Base-by-base conservation (phyloP, 805 yeast genomes). In the Huiozyma naganishii region DNA sequence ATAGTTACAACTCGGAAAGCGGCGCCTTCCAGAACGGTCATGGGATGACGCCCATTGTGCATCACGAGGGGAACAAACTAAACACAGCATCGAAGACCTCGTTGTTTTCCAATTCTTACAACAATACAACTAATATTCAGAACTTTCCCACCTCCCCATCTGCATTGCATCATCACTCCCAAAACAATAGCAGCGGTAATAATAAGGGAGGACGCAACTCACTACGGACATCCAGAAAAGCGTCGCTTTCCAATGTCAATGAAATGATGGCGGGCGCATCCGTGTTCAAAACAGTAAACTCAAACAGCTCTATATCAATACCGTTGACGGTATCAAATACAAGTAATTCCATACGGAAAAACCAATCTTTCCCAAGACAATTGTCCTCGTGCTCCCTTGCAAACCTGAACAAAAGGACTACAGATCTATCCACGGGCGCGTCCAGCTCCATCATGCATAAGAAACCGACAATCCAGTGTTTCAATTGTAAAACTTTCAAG, bases 401-500 rank as follows among this genome's bases (percentile, higher is more conserved):
- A 7, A 54, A 51, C 42, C 45, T 49, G 30, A 44, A 40, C 29
- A 59, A 58, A 39, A 53, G 61, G 36, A 51, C 48, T 4, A 41
- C 57, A 5, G 57, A 53, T 12, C 40, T 44, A 37, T 50, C 53
- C 27, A 51, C 52, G 29, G 45, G 45, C 35, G 37, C 41, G 5
- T 11, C 9, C 11, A 8, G 4, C 33, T 41, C 39, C 23, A 34
- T 29, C 3, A 29, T 30, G n/a, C 43, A 43, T 10, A 52, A 50
- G 40, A 64, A 64, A 41, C 63, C 61, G 8, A 68, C 62, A 7
- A 62, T 65, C 6, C 67, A 66, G 39, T 90, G 97, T 64, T 80
- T 90, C 12, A 90, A 90, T 64, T 90, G 98, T 64, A 80, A 83
- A 55, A 90, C 98, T 0, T 78, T 74, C 49, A 88, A 94, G 12